Evolutionary conservation across 768 basidiomycete species (phyloP).

Genomic region (Tulasnella sp.): DNA sequence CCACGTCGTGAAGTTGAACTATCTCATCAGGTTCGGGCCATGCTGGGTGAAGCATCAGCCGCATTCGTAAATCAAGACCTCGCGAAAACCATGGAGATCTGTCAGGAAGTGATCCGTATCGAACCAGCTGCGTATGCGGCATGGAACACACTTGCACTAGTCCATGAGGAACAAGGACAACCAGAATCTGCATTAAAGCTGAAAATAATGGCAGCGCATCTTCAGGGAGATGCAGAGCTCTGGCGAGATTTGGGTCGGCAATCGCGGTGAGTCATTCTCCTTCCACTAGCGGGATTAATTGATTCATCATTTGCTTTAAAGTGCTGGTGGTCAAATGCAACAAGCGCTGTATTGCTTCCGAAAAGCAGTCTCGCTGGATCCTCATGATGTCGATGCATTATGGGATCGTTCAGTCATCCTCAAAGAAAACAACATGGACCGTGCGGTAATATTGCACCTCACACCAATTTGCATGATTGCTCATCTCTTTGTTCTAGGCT

Average conservation of each 20-base stretch:
- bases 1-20: conserved; percentile 21
- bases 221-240: conserved; percentile 68
- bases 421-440: conserved; percentile 56
- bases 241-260: conserved; percentile 73
- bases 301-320: conserved; percentile 22
- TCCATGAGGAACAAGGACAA: conserved; percentile 62
- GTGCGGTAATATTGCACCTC: conserved; percentile 36
- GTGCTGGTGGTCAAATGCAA: conserved; percentile 59
- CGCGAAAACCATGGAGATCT: conserved; percentile 55
- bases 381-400: conserved; percentile 66
- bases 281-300: neutral
- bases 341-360: conserved; percentile 88
- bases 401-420: conserved; percentile 83
- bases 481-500: conserved; percentile 30
- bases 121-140: conserved; percentile 74
- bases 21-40: conserved; percentile 26
- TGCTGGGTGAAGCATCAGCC: conserved; percentile 79
- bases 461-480: neutral
- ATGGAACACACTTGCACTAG: conserved; percentile 81
- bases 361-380: conserved; percentile 67
- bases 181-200: conserved; percentile 62
- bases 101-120: conserved; percentile 87
- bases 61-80: conserved; percentile 65
- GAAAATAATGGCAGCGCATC: conserved; percentile 80
- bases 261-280: conserved; percentile 42